These are phyloP conservation scores for Cylindrodendrum hubeiense DNA, from an alignment of 2,329 filamentous ascomycete species.

Conservation along the genomic window DNA sequence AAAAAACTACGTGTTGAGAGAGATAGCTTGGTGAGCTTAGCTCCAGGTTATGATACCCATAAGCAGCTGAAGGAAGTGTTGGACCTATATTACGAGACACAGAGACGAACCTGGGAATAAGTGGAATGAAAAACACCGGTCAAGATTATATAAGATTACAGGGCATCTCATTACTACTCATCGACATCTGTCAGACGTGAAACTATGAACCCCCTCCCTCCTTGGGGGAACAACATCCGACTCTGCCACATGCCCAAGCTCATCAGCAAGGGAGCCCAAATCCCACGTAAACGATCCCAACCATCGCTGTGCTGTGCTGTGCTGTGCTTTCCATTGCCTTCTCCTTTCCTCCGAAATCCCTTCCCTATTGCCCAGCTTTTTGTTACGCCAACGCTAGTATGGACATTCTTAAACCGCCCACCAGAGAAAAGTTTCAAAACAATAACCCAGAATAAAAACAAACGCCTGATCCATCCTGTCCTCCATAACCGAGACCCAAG, in stretches of 20 bases:
- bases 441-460: slow-evolving; percentile 13
- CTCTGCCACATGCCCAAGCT: background rate
- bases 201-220: slow-evolving; percentile 12
- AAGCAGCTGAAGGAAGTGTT: slow-evolving; percentile 2
- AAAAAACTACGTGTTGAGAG: background rate
- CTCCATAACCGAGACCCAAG: slow-evolving; percentile 27
- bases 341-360: slow-evolving; percentile 22
- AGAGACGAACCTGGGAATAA: background rate
- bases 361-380: slow-evolving; percentile 39
- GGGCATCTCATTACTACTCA: slow-evolving; percentile 38
- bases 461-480: slow-evolving; percentile 37
- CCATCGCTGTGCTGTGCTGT: slow-evolving; percentile 16
- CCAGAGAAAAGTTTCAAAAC: slow-evolving; percentile 24
- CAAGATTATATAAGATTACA: slow-evolving; percentile 21
- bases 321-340: slow-evolving; percentile 24
- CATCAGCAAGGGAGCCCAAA: slow-evolving; percentile 2
- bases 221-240: background rate
- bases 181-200: slow-evolving; percentile 29
- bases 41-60: slow-evolving; percentile 10
- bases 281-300: slow-evolving; percentile 1
- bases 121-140: background rate
- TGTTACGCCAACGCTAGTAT: slow-evolving; percentile 48
- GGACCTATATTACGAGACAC: slow-evolving; percentile 3
- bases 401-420: slow-evolving; percentile 40
- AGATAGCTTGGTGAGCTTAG: background rate